These are phyloP conservation scores for Neofusicoccum kwambonambiense DNA, from an alignment of 2,329 filamentous ascomycete species.

Conservation along the genomic window DNA sequence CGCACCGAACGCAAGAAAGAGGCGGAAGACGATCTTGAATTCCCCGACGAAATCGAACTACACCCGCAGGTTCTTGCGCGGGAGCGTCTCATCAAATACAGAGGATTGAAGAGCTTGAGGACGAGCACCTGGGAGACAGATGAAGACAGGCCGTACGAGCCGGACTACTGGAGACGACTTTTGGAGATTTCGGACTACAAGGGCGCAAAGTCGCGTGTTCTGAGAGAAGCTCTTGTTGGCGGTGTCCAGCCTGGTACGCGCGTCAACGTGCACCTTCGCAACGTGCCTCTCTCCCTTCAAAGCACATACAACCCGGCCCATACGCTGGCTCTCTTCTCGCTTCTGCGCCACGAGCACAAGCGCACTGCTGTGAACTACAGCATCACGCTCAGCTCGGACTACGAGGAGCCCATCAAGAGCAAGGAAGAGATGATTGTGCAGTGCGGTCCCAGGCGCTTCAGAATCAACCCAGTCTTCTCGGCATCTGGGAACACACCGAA, in stretches of 20 bases:
- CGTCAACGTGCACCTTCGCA: slow-evolving; percentile 73
- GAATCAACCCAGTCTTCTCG: slow-evolving; percentile 89
- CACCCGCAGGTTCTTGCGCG: slow-evolving; percentile 82
- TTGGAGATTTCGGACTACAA: slow-evolving; percentile 89
- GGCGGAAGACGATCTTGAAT: slow-evolving; percentile 86
- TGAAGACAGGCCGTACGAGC: slow-evolving; percentile 83
- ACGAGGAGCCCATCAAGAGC: slow-evolving; percentile 74
- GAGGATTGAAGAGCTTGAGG: slow-evolving; percentile 87
- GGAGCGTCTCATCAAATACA: slow-evolving; percentile 81
- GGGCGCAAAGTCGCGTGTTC: slow-evolving; percentile 70
- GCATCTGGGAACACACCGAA: slow-evolving; percentile 87
- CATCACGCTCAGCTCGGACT: slow-evolving; percentile 78
- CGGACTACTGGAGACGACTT: slow-evolving; percentile 83
- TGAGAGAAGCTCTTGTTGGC: slow-evolving; percentile 82
- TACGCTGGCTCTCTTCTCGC: slow-evolving; percentile 76
- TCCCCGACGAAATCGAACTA: slow-evolving; percentile 95
- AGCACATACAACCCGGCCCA: slow-evolving; percentile 52
- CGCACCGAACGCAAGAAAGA: slow-evolving; percentile 75
- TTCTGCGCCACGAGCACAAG: slow-evolving; percentile 94
- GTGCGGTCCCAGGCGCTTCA: slow-evolving; percentile 80
- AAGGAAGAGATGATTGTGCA: slow-evolving; percentile 93
- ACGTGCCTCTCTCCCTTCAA: slow-evolving; percentile 56
- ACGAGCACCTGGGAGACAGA: slow-evolving; percentile 86
- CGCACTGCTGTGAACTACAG: slow-evolving; percentile 85
- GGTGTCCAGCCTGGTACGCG: slow-evolving; percentile 81